phyloP scores from a whole-genome alignment of 345 rosid species.

The Cardamine resedifolia region DNA sequence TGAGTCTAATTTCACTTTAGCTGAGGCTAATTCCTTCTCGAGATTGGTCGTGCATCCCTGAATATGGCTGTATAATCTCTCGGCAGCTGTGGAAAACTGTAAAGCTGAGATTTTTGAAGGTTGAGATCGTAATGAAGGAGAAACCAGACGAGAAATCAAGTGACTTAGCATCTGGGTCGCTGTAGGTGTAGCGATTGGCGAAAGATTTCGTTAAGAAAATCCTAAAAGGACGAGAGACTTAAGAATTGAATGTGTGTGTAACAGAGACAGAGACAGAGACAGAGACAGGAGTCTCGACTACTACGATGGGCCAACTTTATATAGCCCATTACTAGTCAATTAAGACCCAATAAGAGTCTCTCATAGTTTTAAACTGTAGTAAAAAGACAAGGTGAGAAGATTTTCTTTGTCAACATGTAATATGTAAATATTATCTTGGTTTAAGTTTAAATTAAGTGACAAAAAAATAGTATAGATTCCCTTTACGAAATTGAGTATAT shows the following conservation, averaged over 20 bases:
- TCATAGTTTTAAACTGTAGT: neutral
- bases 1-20: slow-evolving; percentile 51
- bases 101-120: slow-evolving; percentile 38
- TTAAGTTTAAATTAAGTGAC: too few species aligned
- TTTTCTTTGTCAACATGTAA: too few species aligned
- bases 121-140: slow-evolving; percentile 32
- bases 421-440: too few species aligned
- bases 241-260: neutral
- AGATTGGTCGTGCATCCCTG: slow-evolving; percentile 40
- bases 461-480: too few species aligned
- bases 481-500: too few species aligned
- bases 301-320: neutral
- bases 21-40: slow-evolving; percentile 49
- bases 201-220: neutral
- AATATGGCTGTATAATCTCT: slow-evolving; percentile 45
- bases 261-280: neutral
- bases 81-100: slow-evolving; percentile 39
- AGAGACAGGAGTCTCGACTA: neutral
- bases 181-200: neutral
- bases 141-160: slow-evolving; percentile 30
- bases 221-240: neutral
- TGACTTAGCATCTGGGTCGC: slow-evolving; percentile 14
- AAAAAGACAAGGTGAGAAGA: neutral
- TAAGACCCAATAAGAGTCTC: neutral
- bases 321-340: neutral